phyloP scores from a whole-genome alignment of 352 stramenopile genomes.

The Phytopythium helicoides region DNA sequence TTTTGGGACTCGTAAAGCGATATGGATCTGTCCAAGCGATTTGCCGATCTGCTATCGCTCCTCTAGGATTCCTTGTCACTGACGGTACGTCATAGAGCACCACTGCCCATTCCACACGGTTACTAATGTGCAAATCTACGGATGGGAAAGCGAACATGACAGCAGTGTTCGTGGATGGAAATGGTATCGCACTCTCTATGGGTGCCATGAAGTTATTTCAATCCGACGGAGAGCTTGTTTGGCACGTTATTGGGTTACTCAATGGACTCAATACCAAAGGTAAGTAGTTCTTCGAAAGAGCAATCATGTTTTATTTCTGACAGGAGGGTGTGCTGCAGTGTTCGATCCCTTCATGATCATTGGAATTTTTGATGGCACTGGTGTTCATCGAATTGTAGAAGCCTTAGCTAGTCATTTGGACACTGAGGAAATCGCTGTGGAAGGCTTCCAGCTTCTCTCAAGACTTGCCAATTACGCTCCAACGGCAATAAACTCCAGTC shows the following conservation, averaged over 20 bases:
- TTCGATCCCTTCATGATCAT: conserved; percentile 49
- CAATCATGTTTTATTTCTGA: background rate
- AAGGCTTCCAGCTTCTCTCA: conserved; percentile 69
- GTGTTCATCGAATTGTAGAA: conserved; percentile 60
- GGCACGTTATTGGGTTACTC: conserved; percentile 68
- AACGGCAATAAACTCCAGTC: conserved; percentile 51
- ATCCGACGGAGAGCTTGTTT: conserved; percentile 66
- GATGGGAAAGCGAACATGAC: conserved; percentile 35
- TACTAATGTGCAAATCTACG: background rate
- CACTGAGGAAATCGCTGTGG: conserved; percentile 70
- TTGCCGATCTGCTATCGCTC: conserved; percentile 44
- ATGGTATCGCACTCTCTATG: conserved; percentile 60
- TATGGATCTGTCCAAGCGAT: conserved; percentile 51
- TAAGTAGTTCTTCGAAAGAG: conserved; percentile 9
- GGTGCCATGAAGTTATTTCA: conserved; percentile 44
- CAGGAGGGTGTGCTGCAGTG: conserved; percentile 10
- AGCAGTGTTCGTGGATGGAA: conserved; percentile 57
- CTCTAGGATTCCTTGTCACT: conserved; percentile 66
- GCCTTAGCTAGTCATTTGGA: conserved; percentile 65
- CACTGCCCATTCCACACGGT: too few relatives aligned
- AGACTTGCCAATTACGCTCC: conserved; percentile 47
- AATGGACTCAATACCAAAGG: conserved; percentile 63
- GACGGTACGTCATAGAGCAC: conserved; percentile 35
- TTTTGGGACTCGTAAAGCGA: conserved; percentile 53
- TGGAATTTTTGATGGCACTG: conserved; percentile 44